These are phyloP conservation scores for Kodamaea fukazawae DNA, from an alignment of 805 yeast genomes.

Conservation along the genomic window DNA sequence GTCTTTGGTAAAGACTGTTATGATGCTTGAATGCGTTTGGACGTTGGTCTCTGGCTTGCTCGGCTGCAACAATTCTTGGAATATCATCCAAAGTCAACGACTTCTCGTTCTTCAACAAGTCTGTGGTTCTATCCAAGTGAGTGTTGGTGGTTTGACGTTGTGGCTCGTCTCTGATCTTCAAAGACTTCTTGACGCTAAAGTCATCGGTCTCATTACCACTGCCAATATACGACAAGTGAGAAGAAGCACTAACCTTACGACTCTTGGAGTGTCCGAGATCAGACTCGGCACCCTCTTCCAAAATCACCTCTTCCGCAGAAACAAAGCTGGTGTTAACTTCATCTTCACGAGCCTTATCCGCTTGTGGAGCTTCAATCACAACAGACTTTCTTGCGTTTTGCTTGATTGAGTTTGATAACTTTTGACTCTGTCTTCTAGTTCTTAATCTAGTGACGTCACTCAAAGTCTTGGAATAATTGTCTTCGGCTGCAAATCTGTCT, in stretches of 20 bases:
- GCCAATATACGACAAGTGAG: conserved; percentile 28
- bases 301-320: conserved; percentile 15
- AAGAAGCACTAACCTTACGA: conserved; percentile 23
- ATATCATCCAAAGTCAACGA: conserved; percentile 92
- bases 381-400: conserved; percentile 65
- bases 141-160: conserved; percentile 29
- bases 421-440: conserved; percentile 66
- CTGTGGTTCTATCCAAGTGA: conserved; percentile 61
- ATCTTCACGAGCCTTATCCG: conserved; percentile 33
- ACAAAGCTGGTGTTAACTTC: conserved; percentile 12
- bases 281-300: conserved; percentile 15
- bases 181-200: conserved; percentile 23
- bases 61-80: conserved; percentile 95
- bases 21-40: conserved; percentile 91
- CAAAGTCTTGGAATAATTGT: conserved; percentile 65
- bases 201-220: conserved; percentile 27
- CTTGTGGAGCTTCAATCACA: conserved; percentile 61
- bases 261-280: conserved; percentile 5
- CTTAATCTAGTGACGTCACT: conserved; percentile 74
- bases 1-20: conserved; percentile 43
- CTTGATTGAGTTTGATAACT: conserved; percentile 51
- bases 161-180: conserved; percentile 38
- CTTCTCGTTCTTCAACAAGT: conserved; percentile 72
- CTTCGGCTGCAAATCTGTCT: conserved; percentile 25
- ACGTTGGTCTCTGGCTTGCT: conserved; percentile 88